Base-by-base conservation (phyloP, 352 stramenopile species). In the Phytophthora multivora region DNA sequence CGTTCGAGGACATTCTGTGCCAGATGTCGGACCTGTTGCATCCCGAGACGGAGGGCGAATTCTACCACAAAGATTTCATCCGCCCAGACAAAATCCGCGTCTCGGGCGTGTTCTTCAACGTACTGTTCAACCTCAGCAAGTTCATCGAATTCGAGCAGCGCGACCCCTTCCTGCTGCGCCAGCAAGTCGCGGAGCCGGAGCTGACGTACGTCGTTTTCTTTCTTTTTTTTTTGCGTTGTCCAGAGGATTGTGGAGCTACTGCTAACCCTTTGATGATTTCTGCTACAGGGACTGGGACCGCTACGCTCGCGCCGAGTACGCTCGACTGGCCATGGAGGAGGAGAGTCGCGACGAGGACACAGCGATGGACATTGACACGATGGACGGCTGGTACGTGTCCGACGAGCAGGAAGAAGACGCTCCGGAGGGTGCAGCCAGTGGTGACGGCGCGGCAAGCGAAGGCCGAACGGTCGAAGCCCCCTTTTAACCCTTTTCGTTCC, bases 81-180 rank as follows among this genome's bases (percentile, higher is more conserved):
- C 84, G 84, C n/a, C 72, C 83, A 13, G 87, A 96, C 72, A 94
- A 93, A 68, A 94, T 96, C 49, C 86, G 87, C 31, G 72, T 99
- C 18, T 95, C 94, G 0, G 97, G 97, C 18, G 96, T 98, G 21
- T 93, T 99, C 45, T 99, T 99, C 79, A 98, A 99, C 79, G 97
- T 98, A 30, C 82, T 99, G 19, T 99, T 99, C 85, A 99, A 99
- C 77, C 79, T 99, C 35, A 99, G 97, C 90, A 99, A 99, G 73
- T 99, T 99, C 56, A 97, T 99, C 41, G 88, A 97, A 55, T 99
- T 99, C 75, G 97, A 99, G 79, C 92, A 98, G 71, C 84, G 97
- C 18, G 97, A 99, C 77, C 97, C 97, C 15, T 99, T 99, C 75
- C 77, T 98, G 33, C 84, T 99, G 66, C 91, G 97, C 38, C 96